Conservation (phyloP, 2,329 filamentous ascomycete genomes). For the Alternaria brassicicola region DNA sequence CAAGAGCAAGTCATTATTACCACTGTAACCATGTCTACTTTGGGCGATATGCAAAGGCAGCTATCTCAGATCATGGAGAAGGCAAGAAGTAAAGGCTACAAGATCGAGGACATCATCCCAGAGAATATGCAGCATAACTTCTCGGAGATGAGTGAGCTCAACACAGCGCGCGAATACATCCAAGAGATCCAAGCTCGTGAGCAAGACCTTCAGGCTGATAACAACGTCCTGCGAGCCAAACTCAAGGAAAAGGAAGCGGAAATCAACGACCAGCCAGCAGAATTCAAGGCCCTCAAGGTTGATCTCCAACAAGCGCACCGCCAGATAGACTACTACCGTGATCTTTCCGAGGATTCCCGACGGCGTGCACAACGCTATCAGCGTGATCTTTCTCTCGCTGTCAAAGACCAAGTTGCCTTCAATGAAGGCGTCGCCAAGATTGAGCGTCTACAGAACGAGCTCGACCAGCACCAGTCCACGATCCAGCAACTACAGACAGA, state of each 20-base stretch:
- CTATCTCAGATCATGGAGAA: conserved; percentile 17
- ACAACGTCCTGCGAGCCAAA: conserved; percentile 8
- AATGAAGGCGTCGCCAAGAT: conserved; percentile 9
- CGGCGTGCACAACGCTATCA: conserved; percentile 22
- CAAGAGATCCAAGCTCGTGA: conserved; percentile 21
- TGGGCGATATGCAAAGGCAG: conserved; percentile 22
- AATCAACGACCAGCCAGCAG: conserved; percentile 20
- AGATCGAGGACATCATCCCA: conserved; percentile 23
- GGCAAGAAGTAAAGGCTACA: conserved; percentile 18
- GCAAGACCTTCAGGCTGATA: conserved; percentile 12
- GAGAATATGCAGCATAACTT: conserved; percentile 18
- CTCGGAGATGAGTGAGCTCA: conserved; percentile 16
- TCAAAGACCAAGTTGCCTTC: conserved; percentile 4
- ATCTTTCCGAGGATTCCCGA: conserved; percentile 7
- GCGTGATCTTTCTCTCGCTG: conserved; percentile 8
- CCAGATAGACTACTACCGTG: conserved; percentile 18
- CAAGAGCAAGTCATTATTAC: background rate
- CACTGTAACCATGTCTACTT: conserved; percentile 13
- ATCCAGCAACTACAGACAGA: conserved; percentile 19
- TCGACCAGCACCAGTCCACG: conserved; percentile 8
- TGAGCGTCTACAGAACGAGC: conserved; percentile 15
- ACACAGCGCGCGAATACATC: conserved; percentile 21
- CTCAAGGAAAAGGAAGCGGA: conserved; percentile 22
- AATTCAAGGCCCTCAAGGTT: conserved; percentile 20
- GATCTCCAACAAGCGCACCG: conserved; percentile 25